A percentile compares a stretch with the other conserved stretches of the same genome.
Evolutionary conservation across 2,329 filamentous ascomycete genomes (phyloP).

Genomic region (Hirsutella thompsonii): DNA sequence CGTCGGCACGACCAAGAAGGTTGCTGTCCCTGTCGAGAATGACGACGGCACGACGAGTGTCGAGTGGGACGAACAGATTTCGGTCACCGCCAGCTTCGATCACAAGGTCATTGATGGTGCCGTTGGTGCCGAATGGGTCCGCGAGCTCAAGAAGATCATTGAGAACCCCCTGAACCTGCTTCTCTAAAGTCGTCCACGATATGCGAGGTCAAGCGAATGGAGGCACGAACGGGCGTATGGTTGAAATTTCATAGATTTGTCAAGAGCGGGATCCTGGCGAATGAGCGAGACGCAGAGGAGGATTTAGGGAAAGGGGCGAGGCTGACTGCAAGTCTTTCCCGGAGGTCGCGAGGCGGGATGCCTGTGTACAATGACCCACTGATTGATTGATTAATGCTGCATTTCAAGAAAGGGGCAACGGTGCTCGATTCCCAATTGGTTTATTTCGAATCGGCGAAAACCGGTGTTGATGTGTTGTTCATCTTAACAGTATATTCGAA

Average conservation of each 20-base stretch:
- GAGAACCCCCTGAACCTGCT: slow-evolving; percentile 95
- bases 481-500: too few relatives aligned
- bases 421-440: slow-evolving; percentile 14
- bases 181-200: slow-evolving; percentile 42
- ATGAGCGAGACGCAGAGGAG: background rate
- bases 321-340: slow-evolving; percentile 3
- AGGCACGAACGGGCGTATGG: background rate
- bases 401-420: slow-evolving; percentile 15
- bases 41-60: slow-evolving; percentile 66
- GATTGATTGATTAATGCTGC: slow-evolving; percentile 27
- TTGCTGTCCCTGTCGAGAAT: slow-evolving; percentile 72
- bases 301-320: background rate
- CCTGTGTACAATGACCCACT: slow-evolving; percentile 29
- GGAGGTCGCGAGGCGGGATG: slow-evolving; percentile 15
- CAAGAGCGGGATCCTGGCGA: background rate
- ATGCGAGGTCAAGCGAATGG: background rate
- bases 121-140: slow-evolving; percentile 92
- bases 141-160: slow-evolving; percentile 90
- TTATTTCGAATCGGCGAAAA: slow-evolving; percentile 12
- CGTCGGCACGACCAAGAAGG: slow-evolving; percentile 90
- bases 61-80: slow-evolving; percentile 95
- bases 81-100: slow-evolving; percentile 91
- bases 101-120: slow-evolving; percentile 98
- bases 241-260: slow-evolving; percentile 8
- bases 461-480: too few relatives aligned